Evolutionary conservation across 192 early-diverging fungal genomes (phyloP).

Genomic region (Gryganskiella cystojenkinii): DNA sequence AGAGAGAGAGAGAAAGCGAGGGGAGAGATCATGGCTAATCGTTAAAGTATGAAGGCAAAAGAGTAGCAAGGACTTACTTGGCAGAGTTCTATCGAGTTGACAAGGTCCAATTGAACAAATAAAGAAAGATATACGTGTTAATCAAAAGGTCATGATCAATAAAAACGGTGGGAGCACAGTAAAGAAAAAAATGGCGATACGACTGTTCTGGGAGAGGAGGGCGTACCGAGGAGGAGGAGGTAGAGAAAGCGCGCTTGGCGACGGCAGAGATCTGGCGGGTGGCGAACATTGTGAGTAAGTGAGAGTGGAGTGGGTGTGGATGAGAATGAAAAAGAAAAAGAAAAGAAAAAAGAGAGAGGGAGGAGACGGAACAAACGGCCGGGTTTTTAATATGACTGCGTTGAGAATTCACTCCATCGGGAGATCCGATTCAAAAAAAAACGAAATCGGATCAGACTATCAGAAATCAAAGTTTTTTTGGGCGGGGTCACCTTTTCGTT

Average conservation of each 20-base stretch:
- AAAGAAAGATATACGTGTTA: too few relatives aligned
- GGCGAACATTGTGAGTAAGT: slow-evolving; percentile 30
- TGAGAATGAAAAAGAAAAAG: neutral
- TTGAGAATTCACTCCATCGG: too few relatives aligned
- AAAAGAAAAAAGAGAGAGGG: neutral
- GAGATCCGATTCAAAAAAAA: too few relatives aligned
- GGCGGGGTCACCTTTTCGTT: too few relatives aligned
- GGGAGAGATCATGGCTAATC: too few relatives aligned
- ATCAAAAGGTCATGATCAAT: neutral
- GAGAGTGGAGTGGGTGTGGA: neutral
- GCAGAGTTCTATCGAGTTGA: slow-evolving; percentile 50
- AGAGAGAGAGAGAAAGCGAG: neutral
- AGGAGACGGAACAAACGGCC: neutral
- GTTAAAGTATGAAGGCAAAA: too few relatives aligned
- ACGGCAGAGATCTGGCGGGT: slow-evolving; percentile 45
- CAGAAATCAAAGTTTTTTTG: neutral
- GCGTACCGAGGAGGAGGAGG: slow-evolving; percentile 64
- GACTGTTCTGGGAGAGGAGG: neutral
- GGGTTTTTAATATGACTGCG: neutral
- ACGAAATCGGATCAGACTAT: too few relatives aligned
- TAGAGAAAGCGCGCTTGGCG: slow-evolving; percentile 66
- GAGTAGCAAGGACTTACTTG: slow-evolving; percentile 42
- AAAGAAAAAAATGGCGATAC: too few relatives aligned
- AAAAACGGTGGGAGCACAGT: too few relatives aligned
- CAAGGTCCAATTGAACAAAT: too few relatives aligned